These are phyloP conservation scores for Bipolaris victoriae DNA, from an alignment of 2,329 filamentous ascomycete genomes.

Conservation along the genomic window DNA sequence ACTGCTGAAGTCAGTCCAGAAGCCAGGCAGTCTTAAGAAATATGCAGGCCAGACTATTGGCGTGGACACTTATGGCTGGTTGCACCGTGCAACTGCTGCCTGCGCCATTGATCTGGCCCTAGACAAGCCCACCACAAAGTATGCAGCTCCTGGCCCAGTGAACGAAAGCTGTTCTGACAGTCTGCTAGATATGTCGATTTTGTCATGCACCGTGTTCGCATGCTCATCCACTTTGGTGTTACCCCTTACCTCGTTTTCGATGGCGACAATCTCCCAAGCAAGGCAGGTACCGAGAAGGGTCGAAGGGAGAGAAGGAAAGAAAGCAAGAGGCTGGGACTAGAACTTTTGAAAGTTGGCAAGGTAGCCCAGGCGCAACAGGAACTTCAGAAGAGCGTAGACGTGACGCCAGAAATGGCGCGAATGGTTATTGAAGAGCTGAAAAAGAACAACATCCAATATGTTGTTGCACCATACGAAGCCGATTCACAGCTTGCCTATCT, in stretches of 20 bases:
- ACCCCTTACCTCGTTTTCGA: slow-evolving; percentile 97
- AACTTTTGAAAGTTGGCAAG: slow-evolving; percentile 82
- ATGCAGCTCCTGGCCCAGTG: slow-evolving; percentile 41
- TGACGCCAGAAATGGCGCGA: slow-evolving; percentile 94
- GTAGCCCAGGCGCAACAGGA: slow-evolving; percentile 79
- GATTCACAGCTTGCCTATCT: slow-evolving; percentile 97
- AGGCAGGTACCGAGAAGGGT: slow-evolving; percentile 82
- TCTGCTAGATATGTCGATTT: slow-evolving; percentile 82
- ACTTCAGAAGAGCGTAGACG: slow-evolving; percentile 92
- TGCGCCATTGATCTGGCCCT: slow-evolving; percentile 91
- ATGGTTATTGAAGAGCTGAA: slow-evolving; percentile 92
- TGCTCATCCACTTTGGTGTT: slow-evolving; percentile 92
- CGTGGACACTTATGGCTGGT: slow-evolving; percentile 98
- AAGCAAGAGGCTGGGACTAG: slow-evolving; percentile 75
- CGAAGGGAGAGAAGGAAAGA: slow-evolving; percentile 77
- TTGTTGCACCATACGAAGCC: slow-evolving; percentile 96
- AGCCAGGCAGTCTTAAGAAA: slow-evolving; percentile 82
- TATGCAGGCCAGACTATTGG: slow-evolving; percentile 87
- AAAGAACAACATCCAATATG: slow-evolving; percentile 76
- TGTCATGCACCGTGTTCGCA: slow-evolving; percentile 85
- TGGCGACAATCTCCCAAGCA: slow-evolving; percentile 92
- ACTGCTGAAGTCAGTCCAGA: slow-evolving; percentile 94
- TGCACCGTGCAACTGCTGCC: slow-evolving; percentile 88
- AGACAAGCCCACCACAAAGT: slow-evolving; percentile 87
- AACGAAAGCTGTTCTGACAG: slow-evolving; percentile 15